A percentile compares a stretch with the other conserved stretches of the same genome.
phyloP scores from a whole-genome alignment of 2,329 filamentous ascomycete genomes.

The Alternaria tenuissima region DNA sequence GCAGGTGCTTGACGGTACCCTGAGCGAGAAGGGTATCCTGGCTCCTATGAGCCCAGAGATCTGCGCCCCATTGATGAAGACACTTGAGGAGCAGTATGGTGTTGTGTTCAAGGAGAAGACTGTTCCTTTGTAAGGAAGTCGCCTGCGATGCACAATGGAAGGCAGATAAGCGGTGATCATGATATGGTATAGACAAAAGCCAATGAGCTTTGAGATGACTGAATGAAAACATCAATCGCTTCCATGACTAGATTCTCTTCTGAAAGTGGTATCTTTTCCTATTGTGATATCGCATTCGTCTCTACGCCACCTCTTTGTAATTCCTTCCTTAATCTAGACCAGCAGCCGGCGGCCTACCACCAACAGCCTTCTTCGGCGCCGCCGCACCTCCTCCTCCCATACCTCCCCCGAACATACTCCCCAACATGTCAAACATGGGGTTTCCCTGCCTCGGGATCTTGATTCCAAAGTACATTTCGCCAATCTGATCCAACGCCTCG shows the following conservation, averaged over 20 bases:
- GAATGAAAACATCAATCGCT: slow-evolving; percentile 6
- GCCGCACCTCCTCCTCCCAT: slow-evolving; percentile 58
- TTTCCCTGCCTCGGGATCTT: slow-evolving; percentile 88
- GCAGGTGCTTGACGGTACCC: slow-evolving; percentile 78
- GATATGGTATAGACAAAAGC: slow-evolving; percentile 8
- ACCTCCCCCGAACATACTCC: slow-evolving; percentile 86
- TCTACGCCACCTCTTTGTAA: background rate
- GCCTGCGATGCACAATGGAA: background rate
- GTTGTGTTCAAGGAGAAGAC: slow-evolving; percentile 77
- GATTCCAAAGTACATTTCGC: slow-evolving; percentile 97
- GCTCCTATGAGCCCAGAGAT: slow-evolving; percentile 79
- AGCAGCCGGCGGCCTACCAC: slow-evolving; percentile 34
- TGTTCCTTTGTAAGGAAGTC: slow-evolving; percentile 32
- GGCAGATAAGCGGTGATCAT: background rate
- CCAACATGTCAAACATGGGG: slow-evolving; percentile 98
- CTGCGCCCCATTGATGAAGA: slow-evolving; percentile 76
- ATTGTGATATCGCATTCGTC: background rate
- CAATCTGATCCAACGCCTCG: slow-evolving; percentile 81
- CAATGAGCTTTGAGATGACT: background rate
- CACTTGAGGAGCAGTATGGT: slow-evolving; percentile 79
- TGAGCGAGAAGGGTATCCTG: slow-evolving; percentile 75
- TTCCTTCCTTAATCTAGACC: slow-evolving; percentile 47
- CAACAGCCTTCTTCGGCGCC: slow-evolving; percentile 56
- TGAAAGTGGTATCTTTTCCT: slow-evolving; percentile 11
- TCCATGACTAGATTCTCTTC: background rate